Base-by-base conservation (phyloP, 352 stramenopile species). In the Phytophthora brassicae region DNA sequence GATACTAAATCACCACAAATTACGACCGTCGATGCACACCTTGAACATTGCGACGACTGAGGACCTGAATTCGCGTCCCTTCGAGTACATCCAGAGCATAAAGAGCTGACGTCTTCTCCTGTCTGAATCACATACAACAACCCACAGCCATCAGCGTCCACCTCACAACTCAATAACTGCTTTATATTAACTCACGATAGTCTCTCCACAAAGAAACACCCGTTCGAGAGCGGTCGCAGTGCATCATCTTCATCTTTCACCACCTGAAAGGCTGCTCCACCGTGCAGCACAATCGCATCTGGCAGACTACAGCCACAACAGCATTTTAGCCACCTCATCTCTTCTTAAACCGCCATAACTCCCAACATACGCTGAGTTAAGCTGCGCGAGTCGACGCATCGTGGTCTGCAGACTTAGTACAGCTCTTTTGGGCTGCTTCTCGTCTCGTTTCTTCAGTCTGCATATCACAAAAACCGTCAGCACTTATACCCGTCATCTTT, bases 41-140 rank as follows among this genome's bases (percentile, higher is more conserved):
- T 81, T 87, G 80, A 53, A 93, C 72, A 46, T 93, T 92, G 24
- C 72, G 72, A 26, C 86, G 86, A 61, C 84, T 91, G 24, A 95
- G 75, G 24, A 90, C 71, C 48, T 89, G 78, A 17, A 93, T 80
- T 7, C 79, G 81, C 8, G 82, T 89, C 50, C 70, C 73, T 68
- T 95, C 84, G 12, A 95, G 50, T 31, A 93, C 56, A 54, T 92
- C 81, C 12, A 95, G 48, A 20, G 75, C 77, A 46, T 81, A 93
- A 8, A 95, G 59, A 8, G 84, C 86, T 14, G 72, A 57, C 4
- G 72, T 68, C 50, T 95, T 95, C 42, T 93, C 86, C 26, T 82
- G 81, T 12, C 86, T 95, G 52, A n/a, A 12, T 50, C 36, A 35
- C 2, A 14, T 14, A 65, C 17, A 43, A 45, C 31, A 12, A 73